Conservation (phyloP, 192 early-diverging fungal genomes). For the Backusella circina region DNA sequence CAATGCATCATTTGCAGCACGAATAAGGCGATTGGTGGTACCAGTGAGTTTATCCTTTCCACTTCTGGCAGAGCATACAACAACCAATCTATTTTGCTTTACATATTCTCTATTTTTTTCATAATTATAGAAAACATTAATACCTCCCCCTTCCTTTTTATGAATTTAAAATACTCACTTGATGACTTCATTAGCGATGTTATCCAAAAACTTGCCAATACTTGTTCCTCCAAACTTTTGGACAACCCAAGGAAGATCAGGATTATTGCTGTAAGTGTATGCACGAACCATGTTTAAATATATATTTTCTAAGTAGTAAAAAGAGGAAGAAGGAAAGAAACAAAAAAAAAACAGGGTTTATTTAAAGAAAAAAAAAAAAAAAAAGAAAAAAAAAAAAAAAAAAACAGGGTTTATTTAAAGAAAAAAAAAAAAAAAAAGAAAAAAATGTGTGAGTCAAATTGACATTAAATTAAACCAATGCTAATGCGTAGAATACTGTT, state of each 20-base stretch:
- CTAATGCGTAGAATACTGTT: neutral
- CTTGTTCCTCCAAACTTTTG: constrained; percentile 98
- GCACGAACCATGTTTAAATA: constrained; percentile 2
- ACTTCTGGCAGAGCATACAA: constrained; percentile 97
- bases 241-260: constrained; percentile 59
- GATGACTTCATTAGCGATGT: constrained; percentile 74
- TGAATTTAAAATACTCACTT: constrained; percentile 52
- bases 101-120: constrained; percentile 51
- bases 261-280: constrained; percentile 13
- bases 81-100: constrained; percentile 72
- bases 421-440: neutral
- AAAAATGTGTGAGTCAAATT: neutral
- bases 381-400: constrained; percentile 10
- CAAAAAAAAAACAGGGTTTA: constrained; percentile 13
- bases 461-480: constrained; percentile 2
- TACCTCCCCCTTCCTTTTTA: neutral
- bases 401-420: neutral
- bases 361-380: neutral
- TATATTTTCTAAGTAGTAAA: neutral
- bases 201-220: constrained; percentile 82
- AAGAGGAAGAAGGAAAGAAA: no score
- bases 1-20: constrained; percentile 68
- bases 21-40: constrained; percentile 73
- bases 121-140: neutral
- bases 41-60: constrained; percentile 84